Conservation (phyloP, 768 basidiomycete genomes). For the Butyriboletus loyo region DNA sequence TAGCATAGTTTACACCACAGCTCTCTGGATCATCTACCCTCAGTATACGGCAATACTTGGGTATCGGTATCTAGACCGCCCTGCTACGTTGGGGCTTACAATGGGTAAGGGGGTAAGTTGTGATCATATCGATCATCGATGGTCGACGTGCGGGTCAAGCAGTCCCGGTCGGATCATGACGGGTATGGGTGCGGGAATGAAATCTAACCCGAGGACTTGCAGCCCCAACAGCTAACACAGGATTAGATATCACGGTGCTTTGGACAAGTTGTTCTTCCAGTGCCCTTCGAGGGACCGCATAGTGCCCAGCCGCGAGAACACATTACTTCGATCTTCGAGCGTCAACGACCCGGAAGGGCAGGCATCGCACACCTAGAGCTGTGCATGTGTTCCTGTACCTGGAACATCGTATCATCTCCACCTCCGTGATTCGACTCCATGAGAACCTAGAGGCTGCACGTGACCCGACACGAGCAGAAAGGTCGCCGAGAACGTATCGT, state of each 20-base stretch:
- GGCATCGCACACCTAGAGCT: neutral
- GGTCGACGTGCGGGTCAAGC: neutral
- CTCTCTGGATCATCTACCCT: too few species aligned
- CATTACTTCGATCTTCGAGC: neutral
- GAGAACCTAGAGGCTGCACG: neutral
- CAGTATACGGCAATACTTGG: too few species aligned
- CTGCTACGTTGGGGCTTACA: neutral
- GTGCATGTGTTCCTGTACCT: neutral
- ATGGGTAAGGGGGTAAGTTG: neutral
- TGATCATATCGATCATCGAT: neutral
- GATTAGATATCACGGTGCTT: neutral
- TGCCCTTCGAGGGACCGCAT: too few species aligned
- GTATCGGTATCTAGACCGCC: neutral
- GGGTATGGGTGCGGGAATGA: too few species aligned
- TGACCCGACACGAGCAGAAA: too few species aligned
- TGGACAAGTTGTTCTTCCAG: neutral
- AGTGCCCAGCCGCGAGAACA: neutral
- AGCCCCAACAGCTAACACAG: neutral
- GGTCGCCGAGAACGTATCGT: neutral
- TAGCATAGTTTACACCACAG: too few species aligned
- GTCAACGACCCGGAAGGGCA: neutral
- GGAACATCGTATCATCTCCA: too few species aligned
- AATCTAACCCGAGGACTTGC: too few species aligned
- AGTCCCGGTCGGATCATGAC: neutral
- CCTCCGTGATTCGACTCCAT: too few species aligned